Conservation (phyloP, 805 yeast genomes). For the Lipomyces starkeyi region DNA sequence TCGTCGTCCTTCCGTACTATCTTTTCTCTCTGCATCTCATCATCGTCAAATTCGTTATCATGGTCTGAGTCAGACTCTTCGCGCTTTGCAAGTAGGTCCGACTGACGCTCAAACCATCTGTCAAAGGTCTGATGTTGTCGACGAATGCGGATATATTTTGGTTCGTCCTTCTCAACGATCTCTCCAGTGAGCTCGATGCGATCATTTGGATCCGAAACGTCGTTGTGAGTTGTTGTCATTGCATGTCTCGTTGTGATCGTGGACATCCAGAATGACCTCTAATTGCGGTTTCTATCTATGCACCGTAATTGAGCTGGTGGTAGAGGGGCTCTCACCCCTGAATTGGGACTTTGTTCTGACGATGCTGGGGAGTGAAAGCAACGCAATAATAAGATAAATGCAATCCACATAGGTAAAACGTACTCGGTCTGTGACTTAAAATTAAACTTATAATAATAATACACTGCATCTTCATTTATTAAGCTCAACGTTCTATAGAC, state of each 20-base stretch:
- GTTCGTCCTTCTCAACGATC: conserved; percentile 1
- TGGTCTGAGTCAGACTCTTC: background rate
- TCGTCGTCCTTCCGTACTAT: background rate
- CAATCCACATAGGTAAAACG: too few relatives aligned
- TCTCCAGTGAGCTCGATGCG: background rate
- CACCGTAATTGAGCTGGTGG: background rate
- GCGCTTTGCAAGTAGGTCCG: background rate
- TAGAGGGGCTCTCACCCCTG: background rate
- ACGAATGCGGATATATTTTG: background rate
- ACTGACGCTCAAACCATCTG: conserved; percentile 9
- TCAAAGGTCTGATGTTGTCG: conserved; percentile 6
- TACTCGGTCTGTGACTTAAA: too few relatives aligned
- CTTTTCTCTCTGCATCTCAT: background rate
- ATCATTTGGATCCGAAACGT: background rate
- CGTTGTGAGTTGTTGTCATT: background rate
- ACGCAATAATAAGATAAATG: too few relatives aligned
- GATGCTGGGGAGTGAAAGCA: too few relatives aligned
- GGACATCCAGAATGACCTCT: background rate
- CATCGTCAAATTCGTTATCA: background rate
- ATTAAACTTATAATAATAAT: too few relatives aligned
- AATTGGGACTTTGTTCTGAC: background rate
- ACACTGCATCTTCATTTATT: too few relatives aligned
- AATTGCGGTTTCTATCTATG: background rate
- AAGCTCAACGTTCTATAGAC: too few relatives aligned
- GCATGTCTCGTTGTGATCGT: background rate